phyloP scores from a whole-genome alignment of 1,139 yeast species.

The Scheffersomyces parashehatae region DNA sequence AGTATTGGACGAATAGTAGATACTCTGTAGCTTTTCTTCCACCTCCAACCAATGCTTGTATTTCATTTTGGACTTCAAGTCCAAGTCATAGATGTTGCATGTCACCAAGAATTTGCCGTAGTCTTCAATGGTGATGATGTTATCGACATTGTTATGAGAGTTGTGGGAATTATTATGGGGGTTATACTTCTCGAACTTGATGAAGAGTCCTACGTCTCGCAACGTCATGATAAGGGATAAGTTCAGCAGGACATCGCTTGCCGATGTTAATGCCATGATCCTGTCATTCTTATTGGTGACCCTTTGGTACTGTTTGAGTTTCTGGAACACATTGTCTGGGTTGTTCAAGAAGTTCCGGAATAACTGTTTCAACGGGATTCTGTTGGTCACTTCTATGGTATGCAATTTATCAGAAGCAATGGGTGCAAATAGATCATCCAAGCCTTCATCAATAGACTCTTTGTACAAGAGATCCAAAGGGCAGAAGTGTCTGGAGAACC shows the following conservation, averaged over 20 bases:
- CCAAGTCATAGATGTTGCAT: constrained; percentile 47
- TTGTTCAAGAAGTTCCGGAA: constrained; percentile 28
- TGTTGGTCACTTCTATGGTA: constrained; percentile 16
- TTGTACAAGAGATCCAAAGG: constrained; percentile 42
- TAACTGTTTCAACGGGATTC: constrained; percentile 32
- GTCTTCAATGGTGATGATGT: constrained; percentile 27
- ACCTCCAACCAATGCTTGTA: constrained; percentile 45
- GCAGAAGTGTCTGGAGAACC: constrained; percentile 40
- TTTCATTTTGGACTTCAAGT: constrained; percentile 41
- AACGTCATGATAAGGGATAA: constrained; percentile 54
- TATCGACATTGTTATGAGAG: constrained; percentile 35
- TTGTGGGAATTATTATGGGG: constrained; percentile 30
- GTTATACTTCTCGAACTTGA: constrained; percentile 41
- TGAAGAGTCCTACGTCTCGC: constrained; percentile 55
- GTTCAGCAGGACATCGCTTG: constrained; percentile 45
- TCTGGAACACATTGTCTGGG: constrained; percentile 39
- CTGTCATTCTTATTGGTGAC: constrained; percentile 36
- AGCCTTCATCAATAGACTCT: constrained; percentile 33
- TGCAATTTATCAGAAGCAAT: constrained; percentile 24
- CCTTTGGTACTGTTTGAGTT: constrained; percentile 37
- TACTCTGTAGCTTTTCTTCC: constrained; percentile 34
- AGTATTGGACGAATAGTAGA: constrained; percentile 38
- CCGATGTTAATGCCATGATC: constrained; percentile 34
- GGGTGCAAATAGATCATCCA: constrained; percentile 33
- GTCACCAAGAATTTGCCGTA: constrained; percentile 33